These are phyloP conservation scores for Talaromyces stipitatus DNA, from an alignment of 495 filamentous ascomycete genomes.

Conservation along the genomic window DNA sequence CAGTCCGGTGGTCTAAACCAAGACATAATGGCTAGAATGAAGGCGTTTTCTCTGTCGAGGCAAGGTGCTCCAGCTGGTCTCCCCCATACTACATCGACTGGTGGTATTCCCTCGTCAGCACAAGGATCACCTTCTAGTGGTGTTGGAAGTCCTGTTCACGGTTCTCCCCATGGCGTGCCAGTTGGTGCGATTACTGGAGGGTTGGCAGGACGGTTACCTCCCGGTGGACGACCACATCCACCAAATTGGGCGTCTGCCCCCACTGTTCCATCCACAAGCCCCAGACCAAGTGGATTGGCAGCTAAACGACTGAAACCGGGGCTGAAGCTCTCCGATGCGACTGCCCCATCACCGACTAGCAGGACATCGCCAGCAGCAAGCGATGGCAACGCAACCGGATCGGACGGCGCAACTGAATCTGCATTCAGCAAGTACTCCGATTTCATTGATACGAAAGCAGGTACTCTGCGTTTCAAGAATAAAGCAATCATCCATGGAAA, in stretches of 20 bases:
- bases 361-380: slow-evolving; percentile 7
- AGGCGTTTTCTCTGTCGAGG: slow-evolving; percentile 62
- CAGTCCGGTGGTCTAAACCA: slow-evolving; percentile 54
- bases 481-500: slow-evolving; percentile 82
- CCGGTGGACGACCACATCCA: slow-evolving; percentile 27
- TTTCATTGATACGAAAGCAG: slow-evolving; percentile 84
- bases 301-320: slow-evolving; percentile 45
- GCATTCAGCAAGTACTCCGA: slow-evolving; percentile 87
- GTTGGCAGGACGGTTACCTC: slow-evolving; percentile 24
- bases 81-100: slow-evolving; percentile 26
- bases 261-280: slow-evolving; percentile 20
- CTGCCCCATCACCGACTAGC: slow-evolving; percentile 20
- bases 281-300: slow-evolving; percentile 44
- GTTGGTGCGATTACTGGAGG: slow-evolving; percentile 26
- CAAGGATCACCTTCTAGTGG: slow-evolving; percentile 11
- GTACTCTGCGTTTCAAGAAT: slow-evolving; percentile 86
- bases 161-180: slow-evolving; percentile 13
- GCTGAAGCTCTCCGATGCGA: slow-evolving; percentile 45
- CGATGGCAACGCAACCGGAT: slow-evolving; percentile 9
- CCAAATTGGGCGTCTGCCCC: slow-evolving; percentile 48
- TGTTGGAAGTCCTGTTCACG: slow-evolving; percentile 4
- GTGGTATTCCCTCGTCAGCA: slow-evolving; percentile 23
- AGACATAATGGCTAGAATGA: slow-evolving; percentile 77
- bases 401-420: slow-evolving; percentile 39
- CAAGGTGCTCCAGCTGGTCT: slow-evolving; percentile 43